Base-by-base conservation (phyloP, 768 basidiomycete genomes). In the Macrolepiota albuminosa region DNA sequence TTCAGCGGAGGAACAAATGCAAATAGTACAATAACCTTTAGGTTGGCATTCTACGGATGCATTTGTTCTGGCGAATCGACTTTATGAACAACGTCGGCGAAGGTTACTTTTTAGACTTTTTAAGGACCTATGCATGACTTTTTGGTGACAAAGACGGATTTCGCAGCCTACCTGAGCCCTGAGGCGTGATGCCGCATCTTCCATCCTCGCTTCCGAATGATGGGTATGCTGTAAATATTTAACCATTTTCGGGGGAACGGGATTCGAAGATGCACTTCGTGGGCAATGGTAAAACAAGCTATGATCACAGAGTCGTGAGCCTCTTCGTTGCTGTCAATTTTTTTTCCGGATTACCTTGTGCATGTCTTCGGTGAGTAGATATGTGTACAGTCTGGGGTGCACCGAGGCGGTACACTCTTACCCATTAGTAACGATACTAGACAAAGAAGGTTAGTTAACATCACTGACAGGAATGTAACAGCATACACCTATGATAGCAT, bases 181-280 rank as follows among this genome's bases (percentile, higher is more conserved):
- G n/a, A 40, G 16, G 49, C 49, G 18, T n/a, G 18, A 29, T 24
- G 51, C 21, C 51, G 39, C 21, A 29, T 42, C 54, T 54, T 54
- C 54, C 53, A 33, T 31, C 18, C 40, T 54, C 54, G 54, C 54
- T 43, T 33, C 54, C 54, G 54, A 54, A 42, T 29, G 54, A 54
- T 31, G 16, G 16, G 46, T n/a, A 33, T 31, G 50, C 29, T 42
- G 40, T 21, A 39, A 1, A n/a, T n/a, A 50, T 36, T 14, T 37
- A 37, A 52, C 34, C 51, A 52, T 52, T 52, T 10, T 14, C 21
- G 21, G 36, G 24, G 21, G 51, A 14, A 52, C 14, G 50, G 11
- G 3, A 33, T 33, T 18, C 18, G n/a, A 18, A 13, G 24, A n/a
- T 49, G 18, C 2, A n/a, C 5, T n/a, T n/a, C 6, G 18, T 29